Percentiles rank a stretch among this genome's conserved stretches.
Evolutionary conservation across 73 alveolate genomes (phyloP).

Genomic region (Paramecium tetraurelia): DNA sequence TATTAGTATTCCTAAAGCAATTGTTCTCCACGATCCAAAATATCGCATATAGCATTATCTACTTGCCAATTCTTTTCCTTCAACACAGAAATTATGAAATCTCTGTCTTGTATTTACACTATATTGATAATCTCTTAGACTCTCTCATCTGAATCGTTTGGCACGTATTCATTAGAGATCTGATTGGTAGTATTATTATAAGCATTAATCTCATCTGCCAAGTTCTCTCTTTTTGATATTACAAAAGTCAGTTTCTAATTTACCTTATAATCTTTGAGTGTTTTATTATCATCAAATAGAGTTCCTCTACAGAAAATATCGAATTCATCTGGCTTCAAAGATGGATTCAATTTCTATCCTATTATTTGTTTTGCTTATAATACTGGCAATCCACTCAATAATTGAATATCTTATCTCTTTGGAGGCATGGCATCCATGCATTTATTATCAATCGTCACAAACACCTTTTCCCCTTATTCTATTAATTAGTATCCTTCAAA

Average conservation of each 20-base stretch:
- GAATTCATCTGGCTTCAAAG: background rate
- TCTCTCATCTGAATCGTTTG: background rate
- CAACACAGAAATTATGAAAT: background rate
- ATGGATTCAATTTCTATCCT: constrained; percentile 6
- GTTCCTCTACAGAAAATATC: constrained; percentile 21
- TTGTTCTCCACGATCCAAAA: background rate
- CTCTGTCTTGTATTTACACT: background rate
- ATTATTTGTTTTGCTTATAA: background rate
- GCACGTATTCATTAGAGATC: background rate
- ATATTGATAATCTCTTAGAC: background rate
- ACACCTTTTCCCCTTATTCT: constrained; percentile 3
- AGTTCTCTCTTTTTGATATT: background rate
- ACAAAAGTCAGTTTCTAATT: background rate
- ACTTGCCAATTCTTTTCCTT: background rate
- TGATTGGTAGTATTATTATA: background rate
- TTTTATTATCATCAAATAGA: background rate
- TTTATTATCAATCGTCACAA: background rate
- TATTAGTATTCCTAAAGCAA: background rate
- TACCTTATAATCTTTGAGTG: background rate
- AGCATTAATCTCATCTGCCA: constrained; percentile 35
- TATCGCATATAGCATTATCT: background rate
- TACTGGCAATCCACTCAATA: background rate
- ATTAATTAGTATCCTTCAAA: background rate
- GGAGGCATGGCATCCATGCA: constrained; percentile 25
- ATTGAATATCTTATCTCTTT: constrained; percentile 19